Base-by-base conservation (phyloP, 108 stramenopile genomes). In the Stephanodiscus triporus region DNA sequence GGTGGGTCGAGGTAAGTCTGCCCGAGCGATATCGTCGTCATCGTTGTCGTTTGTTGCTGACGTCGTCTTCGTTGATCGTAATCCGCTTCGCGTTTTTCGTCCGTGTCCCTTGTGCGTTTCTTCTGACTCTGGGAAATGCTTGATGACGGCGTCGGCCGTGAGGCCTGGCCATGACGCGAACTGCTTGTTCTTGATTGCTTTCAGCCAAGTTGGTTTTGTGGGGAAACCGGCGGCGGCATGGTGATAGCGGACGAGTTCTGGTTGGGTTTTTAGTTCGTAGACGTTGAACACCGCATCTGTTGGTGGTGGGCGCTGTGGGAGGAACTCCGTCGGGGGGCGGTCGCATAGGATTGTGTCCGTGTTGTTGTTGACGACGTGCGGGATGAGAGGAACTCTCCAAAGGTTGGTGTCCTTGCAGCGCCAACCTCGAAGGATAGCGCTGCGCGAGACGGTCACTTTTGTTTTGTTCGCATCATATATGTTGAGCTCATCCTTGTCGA, bases 81-180 rank as follows among this genome's bases (percentile, higher is more conserved):
- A 11, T 0, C 73, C 73, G 9, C 23, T 32, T 58, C 23, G 30
- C 6, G 45, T 40, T 29, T 38, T 24, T 37, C 43, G 16, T 22
- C 42, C 43, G 57, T 73, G 72, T 1, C 72, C 72, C 20, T 73
- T 63, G 9, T 34, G 0, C 34, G 64, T 66, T 23, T 64, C 54
- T 11, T 56, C 42, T 5, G 63, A 55, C 64, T 65, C 55, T 4
- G 63, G 64, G 54, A 55, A 66, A 9, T 73, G 63, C 19, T 57
- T 29, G 54, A 24, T 26, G 14, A 72, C 71, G 62, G 49, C 38
- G 22, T 62, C n/a, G 19, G n/a, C 19, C 14, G 47, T 72, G 40
- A 72, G 64, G 10, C 63, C 23, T n/a, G 73, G 64, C 73, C 73
- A 66, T 27, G 73, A 40, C 29, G 63, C 65, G 49, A 56, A 74